A percentile compares a stretch with the other conserved stretches of the same genome.
phyloP scores from a whole-genome alignment of 2,329 filamentous ascomycete genomes.

The Tricladium varicosporioides region DNA sequence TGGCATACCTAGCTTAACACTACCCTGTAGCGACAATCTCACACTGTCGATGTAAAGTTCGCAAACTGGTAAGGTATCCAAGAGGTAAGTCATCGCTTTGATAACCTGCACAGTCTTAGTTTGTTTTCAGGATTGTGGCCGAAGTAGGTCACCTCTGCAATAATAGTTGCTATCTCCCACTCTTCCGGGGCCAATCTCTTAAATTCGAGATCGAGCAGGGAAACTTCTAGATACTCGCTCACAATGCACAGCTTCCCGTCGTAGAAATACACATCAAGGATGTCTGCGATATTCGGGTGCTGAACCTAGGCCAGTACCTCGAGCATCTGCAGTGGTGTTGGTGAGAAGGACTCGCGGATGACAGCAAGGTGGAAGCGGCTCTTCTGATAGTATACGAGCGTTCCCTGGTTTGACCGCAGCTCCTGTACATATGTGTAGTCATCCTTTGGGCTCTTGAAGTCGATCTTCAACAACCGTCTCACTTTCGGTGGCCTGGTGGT shows the following conservation, averaged over 20 bases:
- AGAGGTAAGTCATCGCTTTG: slow-evolving; percentile 21
- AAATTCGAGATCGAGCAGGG: slow-evolving; percentile 16
- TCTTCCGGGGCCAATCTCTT: slow-evolving; percentile 16
- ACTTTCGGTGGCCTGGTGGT: slow-evolving; percentile 4
- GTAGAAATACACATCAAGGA: slow-evolving; percentile 18
- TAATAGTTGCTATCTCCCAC: slow-evolving; percentile 21
- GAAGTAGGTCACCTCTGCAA: slow-evolving; percentile 14
- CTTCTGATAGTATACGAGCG: slow-evolving; percentile 15
- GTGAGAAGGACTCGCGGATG: slow-evolving; percentile 18
- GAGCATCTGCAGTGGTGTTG: slow-evolving; percentile 14
- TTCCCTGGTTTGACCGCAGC: slow-evolving; percentile 13
- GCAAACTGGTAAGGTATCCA: slow-evolving; percentile 10
- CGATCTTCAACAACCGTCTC: slow-evolving; percentile 14
- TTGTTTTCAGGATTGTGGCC: not conserved
- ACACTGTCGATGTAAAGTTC: slow-evolving; percentile 16
- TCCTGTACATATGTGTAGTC: slow-evolving; percentile 17
- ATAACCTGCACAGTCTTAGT: slow-evolving; percentile 15
- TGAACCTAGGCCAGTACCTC: slow-evolving; percentile 11
- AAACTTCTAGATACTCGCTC: slow-evolving; percentile 14
- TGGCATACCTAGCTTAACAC: slow-evolving; percentile 19
- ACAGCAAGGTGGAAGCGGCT: slow-evolving; percentile 11
- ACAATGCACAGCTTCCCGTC: slow-evolving; percentile 13
- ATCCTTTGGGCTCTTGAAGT: slow-evolving; percentile 16
- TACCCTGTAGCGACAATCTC: slow-evolving; percentile 15
- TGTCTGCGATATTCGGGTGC: slow-evolving; percentile 19